Percentiles rank a stretch among this genome's conserved stretches.
Conservation (phyloP, 306 rosid species). For the Medicago lupulina region DNA sequence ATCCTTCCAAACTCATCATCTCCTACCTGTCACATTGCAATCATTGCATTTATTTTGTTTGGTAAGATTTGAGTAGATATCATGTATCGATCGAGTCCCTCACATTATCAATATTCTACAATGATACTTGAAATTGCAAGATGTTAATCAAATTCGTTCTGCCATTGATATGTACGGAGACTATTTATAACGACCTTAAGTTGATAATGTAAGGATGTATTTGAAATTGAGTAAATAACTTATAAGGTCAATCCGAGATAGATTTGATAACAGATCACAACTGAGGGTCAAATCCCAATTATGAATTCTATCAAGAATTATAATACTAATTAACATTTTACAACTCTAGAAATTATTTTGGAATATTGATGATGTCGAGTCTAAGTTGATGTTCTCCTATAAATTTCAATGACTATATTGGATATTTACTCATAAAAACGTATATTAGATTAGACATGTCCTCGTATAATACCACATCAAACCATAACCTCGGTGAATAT, state of each 20-base stretch:
- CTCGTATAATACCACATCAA: neutral
- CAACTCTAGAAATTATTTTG: neutral
- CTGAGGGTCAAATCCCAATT: no score
- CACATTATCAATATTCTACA: no score
- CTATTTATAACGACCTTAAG: neutral
- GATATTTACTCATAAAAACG: no score
- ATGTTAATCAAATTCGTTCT: no score
- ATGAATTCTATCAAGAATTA: no score
- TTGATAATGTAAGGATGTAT: neutral
- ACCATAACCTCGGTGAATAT: neutral
- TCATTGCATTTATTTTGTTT: neutral
- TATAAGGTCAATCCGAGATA: neutral
- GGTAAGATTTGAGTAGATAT: neutral
- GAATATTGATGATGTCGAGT: neutral
- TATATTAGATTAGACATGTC: neutral
- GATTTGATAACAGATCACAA: neutral
- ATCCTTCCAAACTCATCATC: conserved; percentile 75
- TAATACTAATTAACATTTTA: no score
- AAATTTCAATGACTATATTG: no score
- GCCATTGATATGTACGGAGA: neutral
- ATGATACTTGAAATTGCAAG: neutral
- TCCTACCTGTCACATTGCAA: conserved; percentile 53
- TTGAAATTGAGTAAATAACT: neutral
- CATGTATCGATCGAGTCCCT: neutral
- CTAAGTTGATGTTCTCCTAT: no score